Evolutionary conservation across 192 early-diverging fungal genomes (phyloP), one percentile per base, ranked within the genome.

Genomic region (Spinellus fusiger): DNA sequence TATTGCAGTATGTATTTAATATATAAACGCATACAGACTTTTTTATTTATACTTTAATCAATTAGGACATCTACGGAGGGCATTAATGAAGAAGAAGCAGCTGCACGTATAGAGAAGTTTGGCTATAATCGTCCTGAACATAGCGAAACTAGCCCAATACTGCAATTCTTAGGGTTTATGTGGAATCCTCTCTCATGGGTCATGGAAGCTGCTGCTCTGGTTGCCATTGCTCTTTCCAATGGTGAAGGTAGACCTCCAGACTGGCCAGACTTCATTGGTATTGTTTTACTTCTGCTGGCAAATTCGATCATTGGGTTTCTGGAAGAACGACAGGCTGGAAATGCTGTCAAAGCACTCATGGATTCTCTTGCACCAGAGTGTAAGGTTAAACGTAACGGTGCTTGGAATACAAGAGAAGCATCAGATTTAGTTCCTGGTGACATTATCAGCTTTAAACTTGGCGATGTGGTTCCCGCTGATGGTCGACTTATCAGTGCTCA

Each of bases 261-360:
- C 66, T 94, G 92, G 91, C 77, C 80, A 54, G 92, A 93, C 65
- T 89, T 92, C 63, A 86, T 86, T 49, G 92, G 91, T 74, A 86
- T 96, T 49, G 63, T 92, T 26, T 64, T 91, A 50, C 80, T 96
- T 23, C 71, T 96, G 62, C 34, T 94, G 31, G 84, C 80, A 57
- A 96, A 96, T 76, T 86, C 93, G 28, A 71, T 77, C 69, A 94
- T 96, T 66, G 93, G 93, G 37, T 96, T 80, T 70, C 73, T 88
- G 63, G 92, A 96, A 77, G 94, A 96, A 74, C 87, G 88, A 60
- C 85, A 89, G 40, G 92, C 94, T 35, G 92, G 92, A 67, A 88
- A 87, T 67, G 91, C 94, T 37, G 83, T 96, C 69, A 91, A 96
- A 75, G 94, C 92, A 16, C 78, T 96, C 61, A 96, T 93, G 84